Conservation (phyloP, 192 early-diverging fungal species). For the Fimicolochytrium jonesii region DNA sequence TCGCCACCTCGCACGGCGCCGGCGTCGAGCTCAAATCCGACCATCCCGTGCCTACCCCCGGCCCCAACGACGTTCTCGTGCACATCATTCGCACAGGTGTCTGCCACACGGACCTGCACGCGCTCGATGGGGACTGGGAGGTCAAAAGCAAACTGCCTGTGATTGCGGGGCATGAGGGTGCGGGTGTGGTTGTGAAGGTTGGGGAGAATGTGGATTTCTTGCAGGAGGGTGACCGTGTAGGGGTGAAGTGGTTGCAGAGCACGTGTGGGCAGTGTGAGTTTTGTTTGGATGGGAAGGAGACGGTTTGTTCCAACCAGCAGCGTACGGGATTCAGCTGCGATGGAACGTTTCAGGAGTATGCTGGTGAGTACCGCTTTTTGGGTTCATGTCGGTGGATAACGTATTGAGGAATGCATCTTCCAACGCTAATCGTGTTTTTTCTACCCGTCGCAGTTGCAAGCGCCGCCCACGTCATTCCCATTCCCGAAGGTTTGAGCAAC, state of each 20-base stretch:
- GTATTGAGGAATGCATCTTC: no score
- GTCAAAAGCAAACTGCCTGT: constrained; percentile 3
- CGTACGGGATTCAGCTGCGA: not conserved
- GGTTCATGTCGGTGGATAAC: no score
- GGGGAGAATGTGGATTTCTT: not conserved
- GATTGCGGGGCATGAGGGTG: not conserved
- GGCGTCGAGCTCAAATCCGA: not conserved
- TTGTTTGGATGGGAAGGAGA: not conserved
- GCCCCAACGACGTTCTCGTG: not conserved
- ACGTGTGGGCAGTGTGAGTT: not conserved
- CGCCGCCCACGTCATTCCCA: not conserved
- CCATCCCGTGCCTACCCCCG: not conserved
- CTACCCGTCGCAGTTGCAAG: not conserved
- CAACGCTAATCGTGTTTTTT: no score
- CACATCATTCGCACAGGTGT: constrained; percentile 3
- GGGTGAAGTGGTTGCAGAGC: not conserved
- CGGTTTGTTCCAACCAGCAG: not conserved
- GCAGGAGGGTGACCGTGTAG: not conserved
- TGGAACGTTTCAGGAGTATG: constrained; percentile 1
- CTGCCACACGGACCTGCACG: constrained; percentile 11
- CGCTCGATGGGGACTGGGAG: not conserved
- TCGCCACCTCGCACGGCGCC: not conserved
- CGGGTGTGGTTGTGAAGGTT: not conserved
- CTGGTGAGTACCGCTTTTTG: no score
- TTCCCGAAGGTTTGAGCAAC: not conserved